phyloP scores from a whole-genome alignment of 352 stramenopile species.

The Phytophthora aleatoria region DNA sequence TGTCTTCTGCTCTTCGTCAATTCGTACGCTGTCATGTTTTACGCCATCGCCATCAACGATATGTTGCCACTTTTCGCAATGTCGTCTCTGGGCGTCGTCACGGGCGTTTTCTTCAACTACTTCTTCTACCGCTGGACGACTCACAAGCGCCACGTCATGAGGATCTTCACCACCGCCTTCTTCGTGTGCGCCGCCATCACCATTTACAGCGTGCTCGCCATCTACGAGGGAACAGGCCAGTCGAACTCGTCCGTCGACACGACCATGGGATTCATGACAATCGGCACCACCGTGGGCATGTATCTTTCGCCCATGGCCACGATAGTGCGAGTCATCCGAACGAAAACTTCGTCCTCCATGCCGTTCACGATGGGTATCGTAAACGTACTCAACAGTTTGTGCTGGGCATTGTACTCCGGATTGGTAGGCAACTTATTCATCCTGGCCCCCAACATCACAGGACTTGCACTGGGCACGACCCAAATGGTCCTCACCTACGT shows the following conservation, averaged over 20 bases:
- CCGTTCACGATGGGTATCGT: constrained; percentile 29
- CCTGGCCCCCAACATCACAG: constrained; percentile 35
- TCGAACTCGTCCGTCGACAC: constrained; percentile 22
- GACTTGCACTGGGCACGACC: constrained; percentile 25
- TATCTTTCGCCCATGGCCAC: constrained; percentile 58
- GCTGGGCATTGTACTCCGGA: constrained; percentile 7
- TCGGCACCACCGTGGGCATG: constrained; percentile 47
- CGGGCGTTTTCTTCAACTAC: constrained; percentile 22
- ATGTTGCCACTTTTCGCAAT: constrained; percentile 53
- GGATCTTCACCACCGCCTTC: constrained; percentile 17
- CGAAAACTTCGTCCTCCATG: constrained; percentile 28
- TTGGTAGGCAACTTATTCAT: constrained; percentile 31
- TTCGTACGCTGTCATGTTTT: constrained; percentile 36
- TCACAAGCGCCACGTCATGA: constrained; percentile 29
- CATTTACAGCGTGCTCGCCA: constrained; percentile 32
- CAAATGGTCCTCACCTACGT: constrained; percentile 49
- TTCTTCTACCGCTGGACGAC: constrained; percentile 44
- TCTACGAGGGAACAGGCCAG: constrained; percentile 25
- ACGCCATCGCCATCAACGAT: constrained; percentile 46
- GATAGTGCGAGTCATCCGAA: constrained; percentile 31
- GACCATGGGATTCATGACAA: constrained; percentile 44
- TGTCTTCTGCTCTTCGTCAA: constrained; percentile 36
- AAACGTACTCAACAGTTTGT: constrained; percentile 21
- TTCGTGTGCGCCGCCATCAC: constrained; percentile 19
- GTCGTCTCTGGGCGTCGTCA: constrained; percentile 37